Percentiles rank a stretch among this genome's conserved stretches.
These are phyloP conservation scores for Aspergillus incahuasiensis DNA, from an alignment of 495 filamentous ascomycete species.

Conservation along the genomic window DNA sequence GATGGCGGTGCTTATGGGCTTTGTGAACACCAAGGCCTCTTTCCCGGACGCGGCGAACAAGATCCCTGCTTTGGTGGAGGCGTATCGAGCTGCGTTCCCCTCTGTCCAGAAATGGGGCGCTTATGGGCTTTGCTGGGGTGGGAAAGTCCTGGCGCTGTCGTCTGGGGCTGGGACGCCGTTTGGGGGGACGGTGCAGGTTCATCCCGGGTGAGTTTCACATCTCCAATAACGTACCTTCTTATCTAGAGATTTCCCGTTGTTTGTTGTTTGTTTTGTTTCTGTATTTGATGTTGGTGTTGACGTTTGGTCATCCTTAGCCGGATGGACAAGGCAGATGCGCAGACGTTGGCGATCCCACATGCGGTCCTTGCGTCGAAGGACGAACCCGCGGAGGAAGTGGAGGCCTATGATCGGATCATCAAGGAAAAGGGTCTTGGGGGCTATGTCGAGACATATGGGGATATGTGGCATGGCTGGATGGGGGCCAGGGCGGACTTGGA, in stretches of 20 bases:
- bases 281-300: too few relatives aligned
- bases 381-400: constrained; percentile 41
- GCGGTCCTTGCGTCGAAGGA: constrained; percentile 50
- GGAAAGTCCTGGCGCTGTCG: constrained; percentile 43
- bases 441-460: constrained; percentile 47
- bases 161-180: constrained; percentile 40
- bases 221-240: neutral
- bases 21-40: constrained; percentile 24
- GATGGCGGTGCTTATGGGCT: constrained; percentile 23
- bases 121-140: constrained; percentile 50
- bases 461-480: constrained; percentile 62
- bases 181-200: constrained; percentile 44
- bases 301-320: constrained; percentile 17
- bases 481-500: constrained; percentile 52
- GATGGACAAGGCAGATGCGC: constrained; percentile 40
- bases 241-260: neutral
- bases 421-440: constrained; percentile 32
- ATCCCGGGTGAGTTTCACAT: constrained; percentile 39
- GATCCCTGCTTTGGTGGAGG: constrained; percentile 19
- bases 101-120: constrained; percentile 36
- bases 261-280: too few relatives aligned
- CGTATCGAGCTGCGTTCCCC: constrained; percentile 26
- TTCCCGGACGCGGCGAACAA: constrained; percentile 22
- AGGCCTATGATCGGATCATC: constrained; percentile 36
- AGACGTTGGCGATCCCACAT: constrained; percentile 47